Percentiles rank a stretch among this genome's conserved stretches.
These are phyloP conservation scores for Barnettozyma sucrosica DNA, from an alignment of 805 yeast species.

Conservation along the genomic window DNA sequence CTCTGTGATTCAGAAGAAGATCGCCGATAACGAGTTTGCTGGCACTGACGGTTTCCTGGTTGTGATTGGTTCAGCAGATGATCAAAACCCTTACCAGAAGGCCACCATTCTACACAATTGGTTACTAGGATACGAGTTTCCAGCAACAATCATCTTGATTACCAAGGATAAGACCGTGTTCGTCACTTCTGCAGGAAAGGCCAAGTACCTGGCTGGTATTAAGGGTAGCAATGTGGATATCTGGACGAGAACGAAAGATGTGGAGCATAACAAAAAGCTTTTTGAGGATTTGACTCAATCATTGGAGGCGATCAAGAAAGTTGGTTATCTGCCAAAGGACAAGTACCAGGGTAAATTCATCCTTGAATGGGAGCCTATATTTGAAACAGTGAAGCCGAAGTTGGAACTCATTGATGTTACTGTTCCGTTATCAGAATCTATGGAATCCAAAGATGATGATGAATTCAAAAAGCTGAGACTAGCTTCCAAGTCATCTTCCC, in stretches of 20 bases:
- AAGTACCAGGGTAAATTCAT: slow-evolving; percentile 78
- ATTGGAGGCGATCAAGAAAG: slow-evolving; percentile 38
- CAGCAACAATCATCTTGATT: slow-evolving; percentile 76
- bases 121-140: slow-evolving; percentile 92
- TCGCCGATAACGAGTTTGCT: slow-evolving; percentile 27
- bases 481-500: slow-evolving; percentile 74
- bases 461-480: slow-evolving; percentile 60
- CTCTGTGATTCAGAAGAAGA: slow-evolving; percentile 34
- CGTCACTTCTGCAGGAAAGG: slow-evolving; percentile 79
- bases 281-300: slow-evolving; percentile 50
- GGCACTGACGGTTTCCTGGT: slow-evolving; percentile 50
- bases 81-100: slow-evolving; percentile 84
- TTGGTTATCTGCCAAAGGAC: slow-evolving; percentile 75
- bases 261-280: slow-evolving; percentile 61
- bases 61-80: slow-evolving; percentile 80
- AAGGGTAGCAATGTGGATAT: slow-evolving; percentile 43
- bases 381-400: slow-evolving; percentile 33
- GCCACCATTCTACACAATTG: slow-evolving; percentile 84
- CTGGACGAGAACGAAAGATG: slow-evolving; percentile 77
- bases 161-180: slow-evolving; percentile 54
- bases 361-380: slow-evolving; percentile 62
- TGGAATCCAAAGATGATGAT: slow-evolving; percentile 74
- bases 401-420: slow-evolving; percentile 48
- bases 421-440: slow-evolving; percentile 44
- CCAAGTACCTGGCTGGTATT: slow-evolving; percentile 66